phyloP scores from a whole-genome alignment of 306 rosid genomes.

The Sechiopsis laciniata region DNA sequence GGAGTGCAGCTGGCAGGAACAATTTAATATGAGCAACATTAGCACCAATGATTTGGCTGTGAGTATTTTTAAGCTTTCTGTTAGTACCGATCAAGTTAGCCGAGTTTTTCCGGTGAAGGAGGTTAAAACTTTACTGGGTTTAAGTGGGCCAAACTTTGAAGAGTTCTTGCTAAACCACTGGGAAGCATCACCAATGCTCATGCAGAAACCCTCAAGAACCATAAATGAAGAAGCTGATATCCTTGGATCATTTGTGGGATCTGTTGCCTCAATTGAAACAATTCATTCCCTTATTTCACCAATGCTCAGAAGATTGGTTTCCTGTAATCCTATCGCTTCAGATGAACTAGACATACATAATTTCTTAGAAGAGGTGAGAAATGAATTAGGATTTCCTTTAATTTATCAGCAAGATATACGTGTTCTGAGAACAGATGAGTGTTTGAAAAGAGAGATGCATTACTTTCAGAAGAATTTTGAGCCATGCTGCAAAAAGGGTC shows the following conservation, averaged over 20 bases:
- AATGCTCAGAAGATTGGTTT: conserved; percentile 44
- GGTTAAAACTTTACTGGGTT: conserved; percentile 50
- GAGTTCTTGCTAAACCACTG: conserved; percentile 51
- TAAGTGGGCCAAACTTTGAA: conserved; percentile 39
- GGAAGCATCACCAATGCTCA: conserved; percentile 58
- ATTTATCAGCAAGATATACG: conserved; percentile 69
- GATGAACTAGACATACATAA: conserved; percentile 59
- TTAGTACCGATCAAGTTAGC: conserved; percentile 26
- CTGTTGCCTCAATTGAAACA: conserved; percentile 34
- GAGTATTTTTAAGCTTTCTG: conserved; percentile 65
- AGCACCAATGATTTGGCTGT: conserved; percentile 50
- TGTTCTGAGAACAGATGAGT: conserved; percentile 55
- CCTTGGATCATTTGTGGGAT: conserved; percentile 34
- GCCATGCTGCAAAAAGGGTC: conserved; percentile 34
- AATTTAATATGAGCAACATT: conserved; percentile 38
- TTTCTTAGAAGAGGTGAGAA: conserved; percentile 54
- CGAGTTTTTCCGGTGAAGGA: conserved; percentile 35
- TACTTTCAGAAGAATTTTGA: conserved; percentile 40
- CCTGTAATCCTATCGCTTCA: conserved; percentile 76
- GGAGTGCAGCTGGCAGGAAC: conserved; percentile 29
- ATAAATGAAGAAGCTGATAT: conserved; percentile 31
- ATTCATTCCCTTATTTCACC: conserved; percentile 50
- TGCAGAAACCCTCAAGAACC: conserved; percentile 28
- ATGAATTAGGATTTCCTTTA: conserved; percentile 61
- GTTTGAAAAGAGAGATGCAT: conserved; percentile 48